Evolutionary conservation across 768 basidiomycete genomes (phyloP), one percentile per base, ranked within the genome.

Genomic region (Suillus variegatus): DNA sequence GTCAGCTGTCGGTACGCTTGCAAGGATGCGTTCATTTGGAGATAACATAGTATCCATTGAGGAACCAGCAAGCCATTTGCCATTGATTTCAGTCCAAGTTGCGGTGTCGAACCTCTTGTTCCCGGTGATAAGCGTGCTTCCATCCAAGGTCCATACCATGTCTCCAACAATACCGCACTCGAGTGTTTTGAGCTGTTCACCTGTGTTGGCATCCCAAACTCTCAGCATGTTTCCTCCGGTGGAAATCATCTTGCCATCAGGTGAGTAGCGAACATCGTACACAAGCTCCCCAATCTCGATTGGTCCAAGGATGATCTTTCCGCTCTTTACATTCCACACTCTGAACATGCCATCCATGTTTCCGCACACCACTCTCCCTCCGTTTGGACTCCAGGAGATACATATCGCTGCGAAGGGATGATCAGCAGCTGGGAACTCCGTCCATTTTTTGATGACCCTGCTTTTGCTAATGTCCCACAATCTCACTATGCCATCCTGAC

Each of bases 401-500:
- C n/a, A 47, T 22, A 13, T 1, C 22, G 14, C 49, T 25, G 13
- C 2, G 13, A 16, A 1, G 4, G 12, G 3, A 22, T 47, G 12
- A 22, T n/a, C 12, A 47, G 22, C 12, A 49, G 12, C 13, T 28
- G 12, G 8, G 49, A 14, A 4, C 25, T 3, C 25, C 25, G 25
- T 51, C 25, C 3, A 51, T 51, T 14, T 51, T 14, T 25, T 51
- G 49, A 28, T 8, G 49, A 51, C 14, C 13, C 25, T 51, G 6
- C 25, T 7, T 4, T 1, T 25, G 47, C 6, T 14, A 14, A 25
- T 7, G 14, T 16, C 49, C 63, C 63, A 67, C 41, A 67, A 52
- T 41, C 52, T 61, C 13, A 67, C 25, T 9, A 25, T 56, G 32
- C 58, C 57, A 57, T 67, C 57, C 7, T 60, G 20, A 16, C 66